Evolutionary conservation across 2,329 filamentous ascomycete genomes (phyloP).

Genomic region (Emmonsiellopsis sp.): DNA sequence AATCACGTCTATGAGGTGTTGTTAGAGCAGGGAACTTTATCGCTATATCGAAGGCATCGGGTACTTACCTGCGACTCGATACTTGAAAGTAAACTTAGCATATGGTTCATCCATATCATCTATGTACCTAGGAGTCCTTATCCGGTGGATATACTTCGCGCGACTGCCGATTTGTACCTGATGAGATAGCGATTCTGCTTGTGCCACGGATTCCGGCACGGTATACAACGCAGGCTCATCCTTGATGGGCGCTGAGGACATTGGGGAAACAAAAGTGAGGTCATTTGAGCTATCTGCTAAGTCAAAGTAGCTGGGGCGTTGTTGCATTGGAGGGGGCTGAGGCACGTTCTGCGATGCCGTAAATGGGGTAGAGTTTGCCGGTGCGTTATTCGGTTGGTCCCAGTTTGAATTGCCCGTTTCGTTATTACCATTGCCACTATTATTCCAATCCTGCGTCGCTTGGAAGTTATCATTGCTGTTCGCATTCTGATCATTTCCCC

Average conservation of each 20-base stretch:
- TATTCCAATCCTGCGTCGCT: conserved; percentile 1
- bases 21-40: neutral
- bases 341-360: neutral
- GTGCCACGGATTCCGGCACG: conserved; percentile 12
- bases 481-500: neutral
- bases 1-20: conserved; percentile 10
- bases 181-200: conserved; percentile 15
- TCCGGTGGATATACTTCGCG: conserved; percentile 21
- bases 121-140: conserved; percentile 19
- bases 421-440: neutral
- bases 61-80: conserved; percentile 15
- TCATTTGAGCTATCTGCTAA: neutral
- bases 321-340: neutral
- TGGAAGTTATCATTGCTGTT: neutral
- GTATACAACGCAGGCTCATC: conserved; percentile 15
- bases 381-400: neutral
- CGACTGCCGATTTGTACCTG: conserved; percentile 23
- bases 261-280: conserved; percentile 8
- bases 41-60: neutral
- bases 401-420: neutral
- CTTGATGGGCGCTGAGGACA: conserved; percentile 2
- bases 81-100: conserved; percentile 26
- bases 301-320: neutral
- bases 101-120: conserved; percentile 23
- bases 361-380: neutral